These are phyloP conservation scores for Fraxinus greggii DNA, from an alignment of 305 asterid species.

Conservation along the genomic window DNA sequence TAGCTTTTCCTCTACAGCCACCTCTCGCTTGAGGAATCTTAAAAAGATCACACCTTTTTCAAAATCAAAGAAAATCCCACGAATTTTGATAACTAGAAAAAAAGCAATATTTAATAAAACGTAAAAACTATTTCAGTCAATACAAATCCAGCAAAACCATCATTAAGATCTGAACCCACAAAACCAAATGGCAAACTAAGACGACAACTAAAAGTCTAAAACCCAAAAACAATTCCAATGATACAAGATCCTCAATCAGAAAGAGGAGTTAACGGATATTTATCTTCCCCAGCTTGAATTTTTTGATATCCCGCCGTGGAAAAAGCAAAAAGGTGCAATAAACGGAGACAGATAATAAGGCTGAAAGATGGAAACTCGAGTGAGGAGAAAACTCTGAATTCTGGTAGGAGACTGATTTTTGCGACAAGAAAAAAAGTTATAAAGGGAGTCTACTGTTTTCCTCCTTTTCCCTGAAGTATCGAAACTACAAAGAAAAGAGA, in stretches of 20 bases:
- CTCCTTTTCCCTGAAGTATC: conserved; percentile 29
- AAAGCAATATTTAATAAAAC: conserved; percentile 5
- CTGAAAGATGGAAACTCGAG: not conserved
- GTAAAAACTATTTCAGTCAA: conserved; percentile 15
- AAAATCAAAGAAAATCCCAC: conserved; percentile 41
- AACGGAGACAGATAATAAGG: not conserved
- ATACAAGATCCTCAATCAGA: conserved; percentile 13
- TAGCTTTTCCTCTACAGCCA: conserved; percentile 47
- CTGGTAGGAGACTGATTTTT: conserved; percentile 26
- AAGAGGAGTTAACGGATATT: not conserved
- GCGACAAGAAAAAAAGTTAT: conserved; percentile 22
- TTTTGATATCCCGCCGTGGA: not conserved
- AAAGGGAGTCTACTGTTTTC: conserved; percentile 31
- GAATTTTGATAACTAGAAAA: conserved; percentile 16
- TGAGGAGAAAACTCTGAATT: conserved; percentile 37
- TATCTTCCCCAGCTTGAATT: not conserved
- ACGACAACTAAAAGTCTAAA: not conserved
- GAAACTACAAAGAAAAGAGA: conserved; percentile 25
- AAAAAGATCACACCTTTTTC: conserved; percentile 43
- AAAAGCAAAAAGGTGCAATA: not conserved
- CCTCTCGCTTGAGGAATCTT: conserved; percentile 70
- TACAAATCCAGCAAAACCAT: conserved; percentile 21
- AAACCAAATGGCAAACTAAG: not conserved
- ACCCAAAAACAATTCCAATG: conserved; percentile 20
- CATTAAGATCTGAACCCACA: conserved; percentile 52